Evolutionary conservation across 2,329 filamentous ascomycete species (phyloP), one percentile per base, ranked within the genome.

Genomic region (Sordariomycetes sp.): DNA sequence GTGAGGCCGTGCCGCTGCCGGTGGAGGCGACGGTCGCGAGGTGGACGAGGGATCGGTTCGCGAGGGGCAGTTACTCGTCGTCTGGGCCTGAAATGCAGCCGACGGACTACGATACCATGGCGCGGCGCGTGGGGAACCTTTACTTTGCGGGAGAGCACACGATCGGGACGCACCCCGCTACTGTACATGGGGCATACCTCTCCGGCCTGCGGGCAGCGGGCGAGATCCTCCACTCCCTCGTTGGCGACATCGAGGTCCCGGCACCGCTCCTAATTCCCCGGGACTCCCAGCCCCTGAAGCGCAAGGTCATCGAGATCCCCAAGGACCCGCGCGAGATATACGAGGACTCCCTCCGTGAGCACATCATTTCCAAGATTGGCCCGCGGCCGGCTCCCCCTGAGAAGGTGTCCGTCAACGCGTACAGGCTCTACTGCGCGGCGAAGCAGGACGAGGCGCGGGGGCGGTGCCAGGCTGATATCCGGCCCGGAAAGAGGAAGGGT

Each of bases 121-220:
- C 94, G 2, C 80, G 81, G 54, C 76, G 87, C 1, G 77, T 96
- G 35, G 91, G 90, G 35, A 95, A 95, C 62, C 75, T 99, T 10
- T 89, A 92, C 70, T 99, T 99, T 70, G 94, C 92, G 17, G 94
- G 94, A 53, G 94, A 99, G 70, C 94, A 96, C 60, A 99, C 95
- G 1, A 96, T 89, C 64, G 90, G 89, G 53, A 96, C 90, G 0
- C 91, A 99, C 67, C 94, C 95, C 13, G 94, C 95, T 35, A 99
- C 94, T 2, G 94, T 99, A 0, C 94, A 99, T 63, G 94, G 94
- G 6, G 95, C 94, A 10, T 99, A 97, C 66, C 76, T 99, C 3
- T 96, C 94, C 1, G 95, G 94, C 2, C 76, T 99, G 6, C 85
- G 94, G 54, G 94, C 87, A 3, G 94, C 94, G 12, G 86, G 88